Conservation (phyloP, 768 basidiomycete genomes). For the Collybia nuda region DNA sequence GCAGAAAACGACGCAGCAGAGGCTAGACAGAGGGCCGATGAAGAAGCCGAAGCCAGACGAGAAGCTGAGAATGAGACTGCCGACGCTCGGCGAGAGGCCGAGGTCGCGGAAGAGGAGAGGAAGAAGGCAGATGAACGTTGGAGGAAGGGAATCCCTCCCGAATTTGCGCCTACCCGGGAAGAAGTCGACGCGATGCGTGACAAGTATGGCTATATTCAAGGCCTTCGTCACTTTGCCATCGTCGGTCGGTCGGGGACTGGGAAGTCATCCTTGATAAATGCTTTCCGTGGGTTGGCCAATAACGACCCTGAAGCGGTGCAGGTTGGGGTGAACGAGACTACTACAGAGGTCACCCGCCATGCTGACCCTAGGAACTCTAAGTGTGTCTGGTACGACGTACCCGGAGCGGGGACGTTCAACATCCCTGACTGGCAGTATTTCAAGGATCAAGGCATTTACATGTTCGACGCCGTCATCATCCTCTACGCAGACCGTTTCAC, state of each 20-base stretch:
- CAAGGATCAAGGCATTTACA: conserved; percentile 32
- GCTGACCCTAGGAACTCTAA: conserved; percentile 15
- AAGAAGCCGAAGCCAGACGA: background rate
- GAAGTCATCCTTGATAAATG: conserved; percentile 35
- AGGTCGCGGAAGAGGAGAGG: background rate
- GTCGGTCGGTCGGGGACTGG: conserved; percentile 31
- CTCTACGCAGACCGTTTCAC: conserved; percentile 32
- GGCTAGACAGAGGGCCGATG: conserved; percentile 1
- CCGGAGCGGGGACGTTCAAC: conserved; percentile 30
- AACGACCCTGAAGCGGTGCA: conserved; percentile 18
- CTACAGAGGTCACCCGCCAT: conserved; percentile 19
- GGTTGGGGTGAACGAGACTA: conserved; percentile 27
- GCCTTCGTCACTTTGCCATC: conserved; percentile 23
- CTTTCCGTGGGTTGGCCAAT: conserved; percentile 27
- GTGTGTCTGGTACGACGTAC: conserved; percentile 33
- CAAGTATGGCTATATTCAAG: background rate
- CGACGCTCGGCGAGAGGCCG: background rate
- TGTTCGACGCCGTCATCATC: conserved; percentile 31
- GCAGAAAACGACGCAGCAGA: background rate
- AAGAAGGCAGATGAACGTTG: background rate
- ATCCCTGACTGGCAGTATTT: conserved; percentile 34
- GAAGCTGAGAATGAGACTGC: background rate
- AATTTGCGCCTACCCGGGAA: background rate
- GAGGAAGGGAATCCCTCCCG: conserved; percentile 3
- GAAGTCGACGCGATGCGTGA: background rate